phyloP scores from a whole-genome alignment of 148 eudicot species.

The Euryodendron excelsum region DNA sequence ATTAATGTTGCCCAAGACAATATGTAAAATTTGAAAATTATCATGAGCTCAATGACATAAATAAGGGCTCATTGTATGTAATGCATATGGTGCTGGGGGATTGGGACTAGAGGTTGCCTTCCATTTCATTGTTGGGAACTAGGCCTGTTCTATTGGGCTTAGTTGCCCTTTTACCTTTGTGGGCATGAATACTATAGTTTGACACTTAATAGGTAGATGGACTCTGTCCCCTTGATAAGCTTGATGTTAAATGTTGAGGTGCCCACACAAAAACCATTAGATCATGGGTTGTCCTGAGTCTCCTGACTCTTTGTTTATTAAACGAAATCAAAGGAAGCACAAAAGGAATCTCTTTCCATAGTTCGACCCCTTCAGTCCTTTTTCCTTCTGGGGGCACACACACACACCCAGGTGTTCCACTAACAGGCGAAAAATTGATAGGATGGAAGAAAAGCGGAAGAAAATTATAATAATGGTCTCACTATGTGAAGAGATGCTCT shows the following conservation, averaged over 20 bases:
- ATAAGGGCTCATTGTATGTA: neutral
- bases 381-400: neutral
- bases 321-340: neutral
- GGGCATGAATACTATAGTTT: neutral
- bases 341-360: neutral
- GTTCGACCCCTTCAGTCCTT: neutral
- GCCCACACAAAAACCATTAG: neutral
- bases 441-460: neutral
- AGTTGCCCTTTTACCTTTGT: neutral
- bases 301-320: neutral
- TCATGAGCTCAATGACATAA: neutral
- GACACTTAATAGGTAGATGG: neutral
- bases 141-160: neutral
- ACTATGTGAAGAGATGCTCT: too few species aligned
- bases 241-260: neutral
- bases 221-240: conserved; percentile 1
- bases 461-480: neutral
- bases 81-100: neutral
- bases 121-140: neutral
- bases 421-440: neutral
- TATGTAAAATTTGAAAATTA: neutral
- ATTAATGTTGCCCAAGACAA: neutral
- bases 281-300: neutral
- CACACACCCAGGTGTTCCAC: neutral
- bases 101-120: conserved; percentile 10